These are phyloP conservation scores for Pseudopyrenochaeta lycopersici DNA, from an alignment of 2,329 filamentous ascomycete genomes.

Conservation along the genomic window DNA sequence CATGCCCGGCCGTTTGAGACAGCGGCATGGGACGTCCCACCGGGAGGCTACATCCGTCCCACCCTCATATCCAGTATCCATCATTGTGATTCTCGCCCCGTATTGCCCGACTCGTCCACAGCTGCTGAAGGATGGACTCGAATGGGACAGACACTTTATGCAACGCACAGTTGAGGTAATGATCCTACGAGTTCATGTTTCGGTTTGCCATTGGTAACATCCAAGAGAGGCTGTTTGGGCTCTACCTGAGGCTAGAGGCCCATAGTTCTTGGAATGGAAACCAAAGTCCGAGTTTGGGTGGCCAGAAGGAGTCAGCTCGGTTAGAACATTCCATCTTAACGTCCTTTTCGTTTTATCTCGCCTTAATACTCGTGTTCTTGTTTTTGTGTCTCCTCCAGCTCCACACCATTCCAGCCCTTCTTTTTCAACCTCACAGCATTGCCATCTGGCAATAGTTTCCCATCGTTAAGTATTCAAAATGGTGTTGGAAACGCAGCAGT, in stretches of 20 bases:
- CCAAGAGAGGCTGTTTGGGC: neutral
- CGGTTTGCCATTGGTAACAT: neutral
- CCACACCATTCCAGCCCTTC: constrained; percentile 1
- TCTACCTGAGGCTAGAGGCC: neutral
- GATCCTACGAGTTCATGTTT: neutral
- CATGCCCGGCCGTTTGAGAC: neutral
- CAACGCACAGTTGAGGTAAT: neutral
- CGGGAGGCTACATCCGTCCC: too few species aligned
- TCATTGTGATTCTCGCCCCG: neutral
- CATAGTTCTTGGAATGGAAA: neutral
- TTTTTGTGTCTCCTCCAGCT: neutral
- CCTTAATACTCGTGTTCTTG: neutral
- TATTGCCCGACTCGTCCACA: neutral
- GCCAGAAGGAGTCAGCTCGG: constrained; percentile 5
- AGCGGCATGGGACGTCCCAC: neutral
- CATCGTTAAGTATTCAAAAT: constrained; percentile 6
- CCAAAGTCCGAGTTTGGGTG: neutral
- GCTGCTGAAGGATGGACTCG: neutral
- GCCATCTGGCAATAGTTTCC: neutral
- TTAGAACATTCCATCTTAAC: constrained; percentile 6
- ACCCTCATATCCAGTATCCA: too few species aligned
- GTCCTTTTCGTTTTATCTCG: neutral
- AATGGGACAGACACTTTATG: neutral
- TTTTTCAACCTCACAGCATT: neutral
- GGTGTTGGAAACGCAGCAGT: constrained; percentile 6